A percentile compares a stretch with the other conserved stretches of the same genome.
Evolutionary conservation across 1,284 basidiomycete genomes (phyloP).

Genomic region (Cutaneotrichosporon cavernicola): DNA sequence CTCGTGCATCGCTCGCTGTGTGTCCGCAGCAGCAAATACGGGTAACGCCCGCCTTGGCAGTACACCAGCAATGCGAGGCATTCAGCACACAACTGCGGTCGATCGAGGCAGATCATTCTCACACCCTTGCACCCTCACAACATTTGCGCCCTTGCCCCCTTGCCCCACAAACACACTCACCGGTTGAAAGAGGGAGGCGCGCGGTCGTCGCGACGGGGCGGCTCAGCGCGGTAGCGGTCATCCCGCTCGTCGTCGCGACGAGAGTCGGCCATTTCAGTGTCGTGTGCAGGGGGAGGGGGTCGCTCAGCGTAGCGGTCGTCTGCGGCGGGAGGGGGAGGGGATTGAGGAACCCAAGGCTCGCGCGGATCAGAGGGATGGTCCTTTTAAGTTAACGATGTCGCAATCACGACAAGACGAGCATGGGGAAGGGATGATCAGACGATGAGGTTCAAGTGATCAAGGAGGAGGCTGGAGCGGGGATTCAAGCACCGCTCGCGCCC

Average conservation of each 20-base stretch:
- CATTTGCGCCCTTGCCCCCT: neutral
- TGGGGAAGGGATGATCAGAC: neutral
- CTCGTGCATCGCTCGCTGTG: too few species aligned
- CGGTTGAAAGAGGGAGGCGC: constrained; percentile 6
- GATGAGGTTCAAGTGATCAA: neutral
- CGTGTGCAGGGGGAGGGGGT: constrained; percentile 17
- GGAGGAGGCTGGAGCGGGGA: too few species aligned
- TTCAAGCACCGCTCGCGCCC: neutral
- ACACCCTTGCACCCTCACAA: neutral
- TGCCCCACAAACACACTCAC: constrained; percentile 4
- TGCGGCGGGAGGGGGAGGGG: constrained; percentile 17
- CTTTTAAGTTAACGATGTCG: neutral
- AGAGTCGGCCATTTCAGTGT: constrained; percentile 19
- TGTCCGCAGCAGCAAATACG: too few species aligned
- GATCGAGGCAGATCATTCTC: neutral
- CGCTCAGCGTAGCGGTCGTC: constrained; percentile 23
- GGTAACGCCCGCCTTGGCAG: too few species aligned
- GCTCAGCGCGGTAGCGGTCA: constrained; percentile 6
- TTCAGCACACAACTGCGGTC: neutral
- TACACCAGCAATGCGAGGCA: too few species aligned
- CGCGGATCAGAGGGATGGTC: constrained; percentile 34
- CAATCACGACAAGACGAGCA: neutral
- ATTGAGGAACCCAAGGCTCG: constrained; percentile 45
- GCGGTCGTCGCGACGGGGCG: constrained; percentile 2
- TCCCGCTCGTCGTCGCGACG: constrained; percentile 14